Base-by-base conservation (phyloP, 108 stramenopile species). In the Skeletonema grethae region DNA sequence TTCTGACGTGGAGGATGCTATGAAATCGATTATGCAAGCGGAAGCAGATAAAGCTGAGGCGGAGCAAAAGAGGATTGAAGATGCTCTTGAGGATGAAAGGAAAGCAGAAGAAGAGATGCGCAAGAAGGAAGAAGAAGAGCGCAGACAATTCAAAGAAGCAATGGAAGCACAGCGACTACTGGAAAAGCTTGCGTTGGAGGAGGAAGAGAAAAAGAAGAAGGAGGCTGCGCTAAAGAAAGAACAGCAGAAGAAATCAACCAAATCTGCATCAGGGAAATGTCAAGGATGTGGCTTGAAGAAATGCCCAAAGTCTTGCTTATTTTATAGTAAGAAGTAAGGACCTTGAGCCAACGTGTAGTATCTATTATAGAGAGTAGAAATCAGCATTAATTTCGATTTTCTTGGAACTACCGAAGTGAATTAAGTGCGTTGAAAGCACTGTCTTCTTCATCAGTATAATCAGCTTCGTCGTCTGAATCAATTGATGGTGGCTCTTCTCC, bases 111-210 rank as follows among this genome's bases (percentile, higher is more conserved):
- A 92, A 61, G 92, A 88, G 58, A 60, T 65, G 29, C 60, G 56
- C 28, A 70, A 58, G 24, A 88, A 85, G 70, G 94, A 95, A 69
- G 91, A 82, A 55, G 92, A 90, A 73, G 95, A 95, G 72, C 66
- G 90, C 30, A 84, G 73, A 58, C 83, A 75, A 31, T 96, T 89
- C 69, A 92, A 91, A 53, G 92, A 91, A 69, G 95, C 95, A 11
- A 96, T 96, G 95, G 92, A 96, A 63, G 95, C 95, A n/a, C 90
- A 91, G 70, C 82, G 95, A 8, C 69, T 86, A 53, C 76, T 96
- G 6, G 88, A 92, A 29, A 83, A 83, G 38, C 66, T 95, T 7
- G 84, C 73, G 48, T 63, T 85, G 62, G 76, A 85, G 57, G 84
- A 85, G 50, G 77, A 82, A 39, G 77, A 74, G 56, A 77, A 84